Conservation (phyloP, 2,329 filamentous ascomycete species). For the Zasmidium angulare region DNA sequence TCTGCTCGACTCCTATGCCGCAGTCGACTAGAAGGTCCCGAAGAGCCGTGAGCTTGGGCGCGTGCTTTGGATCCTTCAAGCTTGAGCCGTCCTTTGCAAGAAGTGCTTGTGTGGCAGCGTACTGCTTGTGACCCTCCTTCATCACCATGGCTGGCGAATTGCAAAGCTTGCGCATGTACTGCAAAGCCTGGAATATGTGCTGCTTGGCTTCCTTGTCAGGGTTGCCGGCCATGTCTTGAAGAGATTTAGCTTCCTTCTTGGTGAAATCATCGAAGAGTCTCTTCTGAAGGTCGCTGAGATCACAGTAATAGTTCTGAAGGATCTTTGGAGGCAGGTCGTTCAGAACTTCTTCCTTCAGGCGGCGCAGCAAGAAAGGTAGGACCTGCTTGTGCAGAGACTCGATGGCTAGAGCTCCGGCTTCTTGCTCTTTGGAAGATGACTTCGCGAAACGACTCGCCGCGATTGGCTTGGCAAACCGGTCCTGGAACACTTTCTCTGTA, state of each 20-base stretch:
- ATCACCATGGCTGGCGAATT: constrained; percentile 96
- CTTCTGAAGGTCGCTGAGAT: constrained; percentile 90
- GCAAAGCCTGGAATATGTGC: constrained; percentile 97
- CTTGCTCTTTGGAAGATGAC: constrained; percentile 96
- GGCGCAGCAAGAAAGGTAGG: constrained; percentile 89
- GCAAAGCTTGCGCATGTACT: constrained; percentile 99
- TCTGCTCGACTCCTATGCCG: constrained; percentile 74
- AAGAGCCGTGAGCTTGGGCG: constrained; percentile 87
- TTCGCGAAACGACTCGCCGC: constrained; percentile 93
- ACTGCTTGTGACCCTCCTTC: constrained; percentile 88
- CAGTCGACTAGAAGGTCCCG: constrained; percentile 96
- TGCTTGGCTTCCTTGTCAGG: constrained; percentile 93
- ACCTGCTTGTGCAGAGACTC: constrained; percentile 99
- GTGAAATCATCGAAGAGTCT: constrained; percentile 96
- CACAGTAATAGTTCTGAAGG: constrained; percentile 98
- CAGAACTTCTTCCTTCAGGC: constrained; percentile 95
- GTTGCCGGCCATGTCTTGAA: constrained; percentile 78
- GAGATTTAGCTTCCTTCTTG: constrained; percentile 85
- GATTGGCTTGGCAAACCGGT: constrained; percentile 92
- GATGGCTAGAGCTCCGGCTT: constrained; percentile 91
- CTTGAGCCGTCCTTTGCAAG: constrained; percentile 76
- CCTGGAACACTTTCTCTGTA: constrained; percentile 93
- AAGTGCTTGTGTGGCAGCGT: constrained; percentile 80
- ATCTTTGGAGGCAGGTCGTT: constrained; percentile 98
- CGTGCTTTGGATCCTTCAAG: constrained; percentile 81